These are phyloP conservation scores for Tolypocladium cylindrosporum DNA, from an alignment of 2,329 filamentous ascomycete species.

Conservation along the genomic window DNA sequence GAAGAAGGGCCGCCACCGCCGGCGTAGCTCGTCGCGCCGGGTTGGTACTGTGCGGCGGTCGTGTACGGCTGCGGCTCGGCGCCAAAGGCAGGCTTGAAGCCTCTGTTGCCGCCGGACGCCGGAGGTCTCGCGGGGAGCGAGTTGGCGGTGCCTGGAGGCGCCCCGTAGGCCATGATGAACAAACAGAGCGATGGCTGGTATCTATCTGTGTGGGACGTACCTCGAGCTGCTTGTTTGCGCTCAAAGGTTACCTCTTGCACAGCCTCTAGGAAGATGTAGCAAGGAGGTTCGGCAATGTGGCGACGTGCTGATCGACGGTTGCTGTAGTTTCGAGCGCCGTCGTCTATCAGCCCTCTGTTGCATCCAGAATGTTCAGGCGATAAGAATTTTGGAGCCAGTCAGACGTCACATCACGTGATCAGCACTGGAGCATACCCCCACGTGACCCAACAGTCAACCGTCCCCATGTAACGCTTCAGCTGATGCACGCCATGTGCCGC, in stretches of 20 bases:
- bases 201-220: slow-evolving; percentile 31
- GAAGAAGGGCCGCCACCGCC: not conserved
- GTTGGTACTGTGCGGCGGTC: slow-evolving; percentile 15
- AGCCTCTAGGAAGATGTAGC: not conserved
- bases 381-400: not conserved
- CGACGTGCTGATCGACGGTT: not conserved
- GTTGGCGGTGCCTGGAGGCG: slow-evolving; percentile 58
- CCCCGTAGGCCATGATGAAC: slow-evolving; percentile 79
- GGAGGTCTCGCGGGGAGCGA: slow-evolving; percentile 69
- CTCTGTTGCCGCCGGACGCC: slow-evolving; percentile 30
- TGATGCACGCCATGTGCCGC: not conserved
- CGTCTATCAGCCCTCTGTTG: not conserved
- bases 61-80: slow-evolving; percentile 27
- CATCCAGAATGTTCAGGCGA: not conserved
- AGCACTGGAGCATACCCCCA: not conserved
- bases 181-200: slow-evolving; percentile 15
- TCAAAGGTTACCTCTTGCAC: slow-evolving; percentile 17
- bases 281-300: not conserved
- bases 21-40: slow-evolving; percentile 12
- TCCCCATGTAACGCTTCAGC: not conserved
- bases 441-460: not conserved
- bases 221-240: slow-evolving; percentile 32
- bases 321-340: not conserved
- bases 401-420: not conserved
- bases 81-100: slow-evolving; percentile 42